These are phyloP conservation scores for Hapsidospora chrysogenum DNA, from an alignment of 495 filamentous ascomycete genomes.

Conservation along the genomic window DNA sequence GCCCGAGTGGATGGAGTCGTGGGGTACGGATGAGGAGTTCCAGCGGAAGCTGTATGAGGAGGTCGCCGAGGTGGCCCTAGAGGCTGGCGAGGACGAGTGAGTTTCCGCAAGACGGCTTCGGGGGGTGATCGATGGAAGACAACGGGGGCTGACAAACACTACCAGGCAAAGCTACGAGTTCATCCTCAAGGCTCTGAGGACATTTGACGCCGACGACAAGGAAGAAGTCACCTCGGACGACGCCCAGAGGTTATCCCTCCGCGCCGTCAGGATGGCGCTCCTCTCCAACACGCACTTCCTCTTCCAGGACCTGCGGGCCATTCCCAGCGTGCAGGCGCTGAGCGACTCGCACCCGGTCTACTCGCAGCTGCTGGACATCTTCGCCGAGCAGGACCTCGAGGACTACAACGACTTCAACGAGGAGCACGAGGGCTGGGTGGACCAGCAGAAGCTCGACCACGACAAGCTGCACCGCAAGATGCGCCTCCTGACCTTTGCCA, in stretches of 20 bases:
- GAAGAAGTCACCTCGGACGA: constrained; percentile 45
- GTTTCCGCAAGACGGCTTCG: constrained; percentile 8
- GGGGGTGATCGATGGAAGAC: not conserved
- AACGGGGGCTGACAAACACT: constrained; percentile 6
- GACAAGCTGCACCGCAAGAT: constrained; percentile 67
- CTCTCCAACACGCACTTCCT: constrained; percentile 64
- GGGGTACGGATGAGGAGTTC: constrained; percentile 70
- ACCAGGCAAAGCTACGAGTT: constrained; percentile 57
- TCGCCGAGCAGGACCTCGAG: constrained; percentile 80
- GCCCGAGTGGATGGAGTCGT: constrained; percentile 63
- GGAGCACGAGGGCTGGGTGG: constrained; percentile 63
- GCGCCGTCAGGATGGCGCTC: constrained; percentile 70
- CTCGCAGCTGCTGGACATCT: constrained; percentile 86
- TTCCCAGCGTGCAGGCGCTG: constrained; percentile 76
- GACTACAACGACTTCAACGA: constrained; percentile 90
- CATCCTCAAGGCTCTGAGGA: constrained; percentile 67
- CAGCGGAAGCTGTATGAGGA: constrained; percentile 64
- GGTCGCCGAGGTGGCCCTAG: constrained; percentile 61
- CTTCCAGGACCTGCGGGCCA: constrained; percentile 80
- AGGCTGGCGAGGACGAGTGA: constrained; percentile 57
- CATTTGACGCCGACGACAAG: constrained; percentile 48
- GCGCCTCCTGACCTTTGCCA: constrained; percentile 83
- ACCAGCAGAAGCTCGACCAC: constrained; percentile 48
- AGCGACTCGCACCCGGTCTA: constrained; percentile 64
- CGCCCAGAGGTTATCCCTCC: constrained; percentile 66